phyloP scores from a whole-genome alignment of 2,329 filamentous ascomycete species.

The Dryadomyces sulphureus region DNA sequence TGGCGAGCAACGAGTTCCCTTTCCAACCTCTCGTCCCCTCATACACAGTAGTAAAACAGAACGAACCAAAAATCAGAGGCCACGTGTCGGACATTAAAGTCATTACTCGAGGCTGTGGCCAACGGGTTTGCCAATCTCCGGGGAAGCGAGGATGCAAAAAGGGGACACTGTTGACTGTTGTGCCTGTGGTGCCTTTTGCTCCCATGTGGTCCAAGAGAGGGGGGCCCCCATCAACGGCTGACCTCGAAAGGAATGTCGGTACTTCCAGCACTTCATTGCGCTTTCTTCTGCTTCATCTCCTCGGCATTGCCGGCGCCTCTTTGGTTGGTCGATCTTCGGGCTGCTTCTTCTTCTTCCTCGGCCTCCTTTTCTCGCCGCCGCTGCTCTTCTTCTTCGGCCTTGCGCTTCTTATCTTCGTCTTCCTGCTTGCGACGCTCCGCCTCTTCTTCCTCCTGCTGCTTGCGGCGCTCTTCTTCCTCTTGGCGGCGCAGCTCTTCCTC shows the following conservation, averaged over 20 bases:
- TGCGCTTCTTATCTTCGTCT: slow-evolving; percentile 4
- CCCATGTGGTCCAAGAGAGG: too few species aligned
- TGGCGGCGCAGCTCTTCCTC: slow-evolving; percentile 9
- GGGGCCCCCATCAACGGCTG: background rate
- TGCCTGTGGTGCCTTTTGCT: too few species aligned
- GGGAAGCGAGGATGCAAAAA: too few species aligned
- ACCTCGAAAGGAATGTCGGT: background rate
- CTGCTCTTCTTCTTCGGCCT: slow-evolving; percentile 2
- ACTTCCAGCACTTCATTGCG: background rate
- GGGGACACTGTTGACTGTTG: too few species aligned
- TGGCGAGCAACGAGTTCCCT: background rate
- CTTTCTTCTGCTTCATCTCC: background rate
- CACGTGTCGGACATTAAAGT: background rate
- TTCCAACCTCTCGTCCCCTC: background rate
- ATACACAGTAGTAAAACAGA: background rate
- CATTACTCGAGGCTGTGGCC: background rate
- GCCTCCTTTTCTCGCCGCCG: background rate
- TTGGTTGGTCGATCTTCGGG: background rate
- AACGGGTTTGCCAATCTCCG: background rate
- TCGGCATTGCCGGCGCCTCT: background rate
- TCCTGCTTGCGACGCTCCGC: slow-evolving; percentile 2
- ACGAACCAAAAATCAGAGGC: background rate
- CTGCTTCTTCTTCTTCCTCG: background rate
- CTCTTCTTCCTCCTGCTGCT: slow-evolving; percentile 12
- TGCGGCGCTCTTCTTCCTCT: slow-evolving; percentile 20